Base-by-base conservation (phyloP, 768 basidiomycete species). In the Lentinula sp. region DNA sequence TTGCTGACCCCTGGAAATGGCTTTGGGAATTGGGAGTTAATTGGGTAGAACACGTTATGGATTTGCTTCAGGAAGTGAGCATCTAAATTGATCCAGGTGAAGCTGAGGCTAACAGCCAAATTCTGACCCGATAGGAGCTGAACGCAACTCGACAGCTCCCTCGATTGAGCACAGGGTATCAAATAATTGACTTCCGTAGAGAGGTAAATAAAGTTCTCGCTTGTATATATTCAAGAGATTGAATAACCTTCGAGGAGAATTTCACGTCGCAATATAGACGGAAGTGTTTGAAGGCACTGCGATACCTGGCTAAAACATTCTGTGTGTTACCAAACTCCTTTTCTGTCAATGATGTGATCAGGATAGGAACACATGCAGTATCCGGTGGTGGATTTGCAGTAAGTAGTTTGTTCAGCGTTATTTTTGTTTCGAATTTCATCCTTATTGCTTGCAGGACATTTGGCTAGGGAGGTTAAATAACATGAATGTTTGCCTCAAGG, bases 401-500 rank as follows among this genome's bases (percentile, higher is more conserved):
- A 42, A 20, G 59, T 28, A 28, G 28, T 28, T 28, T 28, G 28
- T 28, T 28, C 28, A 28, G 28, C 28, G 3, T 28, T 28, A 28
- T 28, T 28, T 28, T 28, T 28, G 28, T 28, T 28, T 28, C 4
- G 28, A 28, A 28, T 28, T 28, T 28, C 28, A 28, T 28, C n/a
- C n/a, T n/a, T 32, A 4, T 18, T 37, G 18, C 13, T 20, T n/a
- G n/a, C 28, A 63, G 59, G 63, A 64, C 37, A 61, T 62, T 8
- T 64, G 53, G 52, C 46, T 37, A 53, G 63, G 63, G 13, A 42
- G 50, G 5, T 18, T 33, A 3, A 45, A 49, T 20, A 51, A 48
- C 13, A 33, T 51, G 39, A 8, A 23, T 13, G 61, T 61, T 18
- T 61, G 60, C 35, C 49, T 64, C 28, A 64, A 64, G 32, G 60